Evolutionary conservation across 371 early-diverging fungal species (phyloP).

Genomic region (Neoconidiobolus thromboides): DNA sequence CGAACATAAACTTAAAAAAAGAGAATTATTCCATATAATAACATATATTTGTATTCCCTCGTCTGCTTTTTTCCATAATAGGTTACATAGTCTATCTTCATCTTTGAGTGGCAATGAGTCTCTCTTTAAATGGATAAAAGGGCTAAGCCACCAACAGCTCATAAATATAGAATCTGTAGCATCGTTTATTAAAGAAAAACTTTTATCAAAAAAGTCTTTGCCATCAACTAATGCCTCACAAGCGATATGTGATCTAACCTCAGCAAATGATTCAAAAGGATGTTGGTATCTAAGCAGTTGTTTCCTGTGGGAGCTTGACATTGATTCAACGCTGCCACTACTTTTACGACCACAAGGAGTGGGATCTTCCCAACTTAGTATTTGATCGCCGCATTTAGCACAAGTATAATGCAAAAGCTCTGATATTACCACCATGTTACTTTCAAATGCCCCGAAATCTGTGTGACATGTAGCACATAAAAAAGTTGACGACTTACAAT

Average conservation of each 20-base stretch:
- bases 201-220: background rate
- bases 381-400: background rate
- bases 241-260: background rate
- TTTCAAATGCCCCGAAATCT: background rate
- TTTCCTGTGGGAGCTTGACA: background rate
- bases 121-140: background rate
- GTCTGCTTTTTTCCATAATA: background rate
- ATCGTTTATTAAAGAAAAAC: background rate
- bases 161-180: constrained; percentile 1
- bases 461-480: background rate
- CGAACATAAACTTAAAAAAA: background rate
- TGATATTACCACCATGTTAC: background rate
- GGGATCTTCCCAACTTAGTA: background rate
- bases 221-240: constrained; percentile 3
- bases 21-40: background rate
- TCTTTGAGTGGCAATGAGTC: background rate
- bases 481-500: background rate
- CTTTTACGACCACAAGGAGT: background rate
- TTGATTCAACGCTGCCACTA: background rate
- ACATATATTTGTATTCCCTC: background rate
- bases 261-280: constrained; percentile 4
- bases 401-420: background rate
- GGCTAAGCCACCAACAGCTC: background rate
- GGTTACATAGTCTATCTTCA: background rate
- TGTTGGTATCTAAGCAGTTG: background rate